These are phyloP conservation scores for Penicillium aurantiogriseum DNA, from an alignment of 2,329 filamentous ascomycete species.

Conservation along the genomic window DNA sequence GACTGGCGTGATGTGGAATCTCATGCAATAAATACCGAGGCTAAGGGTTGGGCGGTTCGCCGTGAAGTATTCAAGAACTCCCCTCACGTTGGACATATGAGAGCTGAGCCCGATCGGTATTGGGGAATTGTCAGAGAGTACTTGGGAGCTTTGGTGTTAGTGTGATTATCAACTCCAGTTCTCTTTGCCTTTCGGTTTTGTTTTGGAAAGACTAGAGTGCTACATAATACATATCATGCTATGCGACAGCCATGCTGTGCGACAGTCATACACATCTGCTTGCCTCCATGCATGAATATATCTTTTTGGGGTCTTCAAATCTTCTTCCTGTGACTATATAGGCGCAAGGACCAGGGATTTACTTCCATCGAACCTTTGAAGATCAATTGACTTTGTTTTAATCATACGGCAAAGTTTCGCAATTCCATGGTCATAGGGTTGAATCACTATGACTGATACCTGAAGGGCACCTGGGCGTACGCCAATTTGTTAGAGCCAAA, in stretches of 20 bases:
- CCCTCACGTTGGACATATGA: conserved; percentile 44
- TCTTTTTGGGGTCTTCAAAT: background rate
- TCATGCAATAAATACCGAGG: conserved; percentile 35
- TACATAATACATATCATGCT: background rate
- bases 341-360: background rate
- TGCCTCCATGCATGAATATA: no score
- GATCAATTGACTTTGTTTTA: background rate
- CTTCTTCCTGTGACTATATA: background rate
- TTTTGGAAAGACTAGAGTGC: background rate
- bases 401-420: background rate
- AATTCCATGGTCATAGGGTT: conserved; percentile 10
- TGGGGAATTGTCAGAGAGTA: conserved; percentile 37
- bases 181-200: background rate
- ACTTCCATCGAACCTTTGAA: background rate
- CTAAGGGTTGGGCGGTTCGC: conserved; percentile 33
- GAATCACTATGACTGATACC: conserved; percentile 18
- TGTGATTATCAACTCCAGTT: background rate
- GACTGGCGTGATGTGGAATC: conserved; percentile 37
- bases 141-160: conserved; percentile 12
- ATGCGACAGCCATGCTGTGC: background rate
- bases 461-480: background rate
- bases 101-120: conserved; percentile 38
- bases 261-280: background rate
- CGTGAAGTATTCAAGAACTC: conserved; percentile 39
- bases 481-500: background rate